phyloP scores from a whole-genome alignment of 148 eudicot species.

The Linanthus parryae region DNA sequence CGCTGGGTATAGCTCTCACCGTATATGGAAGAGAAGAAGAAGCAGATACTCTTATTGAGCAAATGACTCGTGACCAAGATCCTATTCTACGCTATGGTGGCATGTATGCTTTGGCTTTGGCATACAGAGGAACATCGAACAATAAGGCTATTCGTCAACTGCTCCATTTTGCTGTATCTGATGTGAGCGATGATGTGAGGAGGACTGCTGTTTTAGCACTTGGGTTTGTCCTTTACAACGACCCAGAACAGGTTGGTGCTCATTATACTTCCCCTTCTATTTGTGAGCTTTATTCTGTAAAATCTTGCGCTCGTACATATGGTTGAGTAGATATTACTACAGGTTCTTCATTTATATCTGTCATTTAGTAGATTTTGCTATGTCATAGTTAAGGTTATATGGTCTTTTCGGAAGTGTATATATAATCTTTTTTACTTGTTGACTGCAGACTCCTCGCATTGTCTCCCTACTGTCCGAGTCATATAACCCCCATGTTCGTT shows the following conservation, averaged over 20 bases:
- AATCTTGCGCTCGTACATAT: no score
- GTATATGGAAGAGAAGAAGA: conserved; percentile 99
- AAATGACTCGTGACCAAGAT: conserved; percentile 98
- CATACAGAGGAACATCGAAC: conserved; percentile 92
- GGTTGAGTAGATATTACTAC: no score
- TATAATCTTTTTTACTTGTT: no score
- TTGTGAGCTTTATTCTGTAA: no score
- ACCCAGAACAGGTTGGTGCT: conserved; percentile 91
- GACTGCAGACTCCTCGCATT: conserved; percentile 84
- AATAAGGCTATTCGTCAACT: conserved; percentile 98
- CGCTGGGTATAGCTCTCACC: conserved; percentile 92
- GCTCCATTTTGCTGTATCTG: conserved; percentile 98
- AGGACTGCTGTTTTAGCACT: conserved; percentile 96
- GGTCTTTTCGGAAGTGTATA: no score
- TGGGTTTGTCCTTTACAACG: conserved; percentile 90
- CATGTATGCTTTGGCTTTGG: conserved; percentile 97
- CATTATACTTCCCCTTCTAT: background rate
- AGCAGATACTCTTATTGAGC: conserved; percentile 94
- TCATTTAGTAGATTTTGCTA: background rate
- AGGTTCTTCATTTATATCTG: background rate
- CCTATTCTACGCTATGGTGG: conserved; percentile 97
- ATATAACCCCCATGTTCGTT: conserved; percentile 96
- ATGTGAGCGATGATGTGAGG: conserved; percentile 97
- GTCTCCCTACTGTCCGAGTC: conserved; percentile 90
- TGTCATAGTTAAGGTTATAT: conserved; percentile 1